Evolutionary conservation across 2,329 filamentous ascomycete species (phyloP).

Genomic region (Clarireedia monteithiana): DNA sequence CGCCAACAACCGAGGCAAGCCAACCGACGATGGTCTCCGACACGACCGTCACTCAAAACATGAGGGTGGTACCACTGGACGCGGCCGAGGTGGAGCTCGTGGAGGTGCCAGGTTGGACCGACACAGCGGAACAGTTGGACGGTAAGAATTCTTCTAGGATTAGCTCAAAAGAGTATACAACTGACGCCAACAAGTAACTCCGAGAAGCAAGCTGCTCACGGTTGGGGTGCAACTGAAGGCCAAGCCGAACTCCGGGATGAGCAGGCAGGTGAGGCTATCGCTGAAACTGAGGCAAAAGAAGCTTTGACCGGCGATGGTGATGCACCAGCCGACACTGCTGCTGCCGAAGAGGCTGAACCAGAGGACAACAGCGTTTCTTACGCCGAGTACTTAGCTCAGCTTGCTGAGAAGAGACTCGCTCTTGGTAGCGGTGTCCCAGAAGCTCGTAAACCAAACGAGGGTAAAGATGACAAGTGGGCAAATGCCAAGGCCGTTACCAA

Average conservation of each 20-base stretch:
- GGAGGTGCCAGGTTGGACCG: slow-evolving; percentile 30
- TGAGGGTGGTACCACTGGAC: slow-evolving; percentile 47
- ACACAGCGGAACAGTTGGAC: slow-evolving; percentile 30
- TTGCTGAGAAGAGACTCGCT: slow-evolving; percentile 67
- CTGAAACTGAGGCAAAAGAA: slow-evolving; percentile 75
- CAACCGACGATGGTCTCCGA: slow-evolving; percentile 60
- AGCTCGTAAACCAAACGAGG: slow-evolving; percentile 88
- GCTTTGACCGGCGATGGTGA: slow-evolving; percentile 44
- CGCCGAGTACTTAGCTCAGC: slow-evolving; percentile 75
- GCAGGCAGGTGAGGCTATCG: slow-evolving; percentile 83
- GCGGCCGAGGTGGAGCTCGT: slow-evolving; percentile 36
- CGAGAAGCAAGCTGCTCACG: slow-evolving; percentile 80
- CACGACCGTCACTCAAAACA: slow-evolving; percentile 47
- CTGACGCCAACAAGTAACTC: slow-evolving; percentile 50
- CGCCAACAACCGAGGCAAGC: slow-evolving; percentile 73
- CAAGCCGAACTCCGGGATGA: slow-evolving; percentile 84
- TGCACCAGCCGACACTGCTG: slow-evolving; percentile 27
- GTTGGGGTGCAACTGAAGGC: slow-evolving; percentile 81
- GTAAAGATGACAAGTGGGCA: slow-evolving; percentile 88
- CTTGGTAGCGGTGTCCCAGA: slow-evolving; percentile 58
- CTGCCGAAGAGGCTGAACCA: slow-evolving; percentile 40
- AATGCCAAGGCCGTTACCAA: slow-evolving; percentile 66
- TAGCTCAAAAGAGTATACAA: neutral
- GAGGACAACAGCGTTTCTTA: slow-evolving; percentile 85
- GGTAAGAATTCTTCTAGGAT: slow-evolving; percentile 15